Percentiles rank a stretch among this genome's conserved stretches.
Conservation (phyloP, 495 filamentous ascomycete genomes). For the Penicillium manginii region DNA sequence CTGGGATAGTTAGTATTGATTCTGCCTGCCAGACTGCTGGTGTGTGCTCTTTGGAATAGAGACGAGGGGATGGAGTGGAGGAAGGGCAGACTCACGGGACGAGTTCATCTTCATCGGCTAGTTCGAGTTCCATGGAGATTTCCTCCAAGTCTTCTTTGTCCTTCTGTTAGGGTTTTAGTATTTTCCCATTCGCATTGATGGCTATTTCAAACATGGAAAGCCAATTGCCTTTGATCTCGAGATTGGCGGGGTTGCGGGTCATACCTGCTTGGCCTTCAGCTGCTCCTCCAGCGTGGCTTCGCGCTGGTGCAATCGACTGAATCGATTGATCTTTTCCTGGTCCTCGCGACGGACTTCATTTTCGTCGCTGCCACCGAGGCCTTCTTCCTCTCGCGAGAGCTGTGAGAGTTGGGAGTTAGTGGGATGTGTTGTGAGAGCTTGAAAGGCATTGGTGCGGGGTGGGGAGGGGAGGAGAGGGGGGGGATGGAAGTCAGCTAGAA, state of each 20-base stretch:
- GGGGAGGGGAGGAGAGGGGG: constrained; percentile 11
- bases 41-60: background rate
- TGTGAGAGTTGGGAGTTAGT: constrained; percentile 35
- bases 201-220: background rate
- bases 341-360: constrained; percentile 93
- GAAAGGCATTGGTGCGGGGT: background rate
- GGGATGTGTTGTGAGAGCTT: background rate
- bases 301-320: constrained; percentile 90
- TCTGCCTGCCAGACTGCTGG: background rate
- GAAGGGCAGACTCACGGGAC: constrained; percentile 67
- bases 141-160: constrained; percentile 98
- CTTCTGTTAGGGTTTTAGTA: constrained; percentile 61
- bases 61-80: background rate
- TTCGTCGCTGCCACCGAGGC: constrained; percentile 67
- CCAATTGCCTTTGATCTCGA: background rate
- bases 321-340: constrained; percentile 98
- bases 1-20: constrained; percentile 46
- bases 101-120: constrained; percentile 92
- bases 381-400: constrained; percentile 93
- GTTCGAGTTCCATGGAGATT: constrained; percentile 84
- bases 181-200: background rate
- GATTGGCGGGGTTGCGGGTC: constrained; percentile 24
- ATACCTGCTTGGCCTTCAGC: constrained; percentile 79
- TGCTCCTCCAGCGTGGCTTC: constrained; percentile 78
- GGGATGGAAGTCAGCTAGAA: background rate